These are phyloP conservation scores for Malus sylvestris DNA, from an alignment of 306 rosid species.

Conservation along the genomic window DNA sequence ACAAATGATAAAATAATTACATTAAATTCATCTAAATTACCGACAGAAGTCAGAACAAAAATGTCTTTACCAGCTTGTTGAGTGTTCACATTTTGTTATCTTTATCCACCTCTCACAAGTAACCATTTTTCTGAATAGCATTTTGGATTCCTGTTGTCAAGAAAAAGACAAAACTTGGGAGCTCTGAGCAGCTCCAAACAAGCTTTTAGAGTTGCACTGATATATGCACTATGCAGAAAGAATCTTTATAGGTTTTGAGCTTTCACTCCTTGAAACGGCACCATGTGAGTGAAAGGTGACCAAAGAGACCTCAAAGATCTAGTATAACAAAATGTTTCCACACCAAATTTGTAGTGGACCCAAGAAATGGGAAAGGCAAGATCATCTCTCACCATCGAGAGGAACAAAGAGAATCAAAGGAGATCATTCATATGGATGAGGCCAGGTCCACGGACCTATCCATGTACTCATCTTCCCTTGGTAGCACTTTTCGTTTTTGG, in stretches of 20 bases:
- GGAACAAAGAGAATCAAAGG: slow-evolving; percentile 61
- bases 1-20: no score
- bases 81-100: neutral
- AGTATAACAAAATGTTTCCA: slow-evolving; percentile 7
- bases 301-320: slow-evolving; percentile 7
- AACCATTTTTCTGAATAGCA: neutral
- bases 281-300: slow-evolving; percentile 34
- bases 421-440: slow-evolving; percentile 47
- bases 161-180: slow-evolving; percentile 20
- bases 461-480: neutral
- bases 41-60: no score
- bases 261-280: neutral
- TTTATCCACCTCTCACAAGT: neutral
- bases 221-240: slow-evolving; percentile 1
- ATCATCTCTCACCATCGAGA: slow-evolving; percentile 43
- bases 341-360: slow-evolving; percentile 32
- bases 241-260: slow-evolving; percentile 16
- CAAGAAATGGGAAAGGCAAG: slow-evolving; percentile 42
- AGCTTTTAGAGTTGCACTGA: neutral
- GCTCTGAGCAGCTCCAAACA: slow-evolving; percentile 14
- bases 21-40: no score
- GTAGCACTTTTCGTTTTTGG: neutral
- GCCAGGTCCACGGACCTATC: slow-evolving; percentile 26
- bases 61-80: neutral
- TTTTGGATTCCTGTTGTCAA: slow-evolving; percentile 2